phyloP scores from a whole-genome alignment of 768 basidiomycete species.

The Russula ochroleuca region DNA sequence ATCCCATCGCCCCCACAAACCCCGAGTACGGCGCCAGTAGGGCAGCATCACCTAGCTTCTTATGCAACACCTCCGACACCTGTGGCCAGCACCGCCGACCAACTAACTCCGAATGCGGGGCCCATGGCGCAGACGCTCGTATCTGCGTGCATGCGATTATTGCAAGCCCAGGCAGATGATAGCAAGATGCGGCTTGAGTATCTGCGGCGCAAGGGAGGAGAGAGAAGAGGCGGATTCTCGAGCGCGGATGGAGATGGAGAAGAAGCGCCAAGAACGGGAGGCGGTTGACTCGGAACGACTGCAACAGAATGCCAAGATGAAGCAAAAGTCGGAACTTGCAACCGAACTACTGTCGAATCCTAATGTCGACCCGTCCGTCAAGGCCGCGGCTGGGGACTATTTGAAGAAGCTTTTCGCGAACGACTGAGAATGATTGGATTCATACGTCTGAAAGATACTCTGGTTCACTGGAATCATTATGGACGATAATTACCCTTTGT shows the following conservation, averaged over 20 bases:
- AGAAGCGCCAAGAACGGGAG: constrained; percentile 52
- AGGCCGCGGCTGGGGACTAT: constrained; percentile 66
- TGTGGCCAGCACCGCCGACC: constrained; percentile 34
- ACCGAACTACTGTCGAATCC: constrained; percentile 62
- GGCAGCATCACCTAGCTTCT: constrained; percentile 17
- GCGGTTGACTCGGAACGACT: constrained; percentile 51
- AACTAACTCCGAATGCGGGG: constrained; percentile 45
- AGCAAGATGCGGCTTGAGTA: constrained; percentile 68
- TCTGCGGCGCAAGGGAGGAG: constrained; percentile 59
- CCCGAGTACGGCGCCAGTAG: constrained; percentile 21
- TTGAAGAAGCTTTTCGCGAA: constrained; percentile 58
- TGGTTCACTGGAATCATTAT: constrained; percentile 14
- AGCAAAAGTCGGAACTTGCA: constrained; percentile 62
- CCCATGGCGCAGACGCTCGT: constrained; percentile 53
- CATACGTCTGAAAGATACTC: neutral
- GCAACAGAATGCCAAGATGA: constrained; percentile 48
- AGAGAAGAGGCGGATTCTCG: constrained; percentile 59
- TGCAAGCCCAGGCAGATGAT: constrained; percentile 65
- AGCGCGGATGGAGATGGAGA: constrained; percentile 50
- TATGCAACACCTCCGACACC: constrained; percentile 21
- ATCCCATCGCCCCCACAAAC: constrained; percentile 28
- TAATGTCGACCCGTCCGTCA: constrained; percentile 53
- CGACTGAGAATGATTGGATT: constrained; percentile 32
- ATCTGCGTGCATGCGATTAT: constrained; percentile 51
- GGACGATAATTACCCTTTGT: constrained; percentile 11